Base-by-base conservation (phyloP, 495 filamentous ascomycete genomes). In the Platismatia glauca region DNA sequence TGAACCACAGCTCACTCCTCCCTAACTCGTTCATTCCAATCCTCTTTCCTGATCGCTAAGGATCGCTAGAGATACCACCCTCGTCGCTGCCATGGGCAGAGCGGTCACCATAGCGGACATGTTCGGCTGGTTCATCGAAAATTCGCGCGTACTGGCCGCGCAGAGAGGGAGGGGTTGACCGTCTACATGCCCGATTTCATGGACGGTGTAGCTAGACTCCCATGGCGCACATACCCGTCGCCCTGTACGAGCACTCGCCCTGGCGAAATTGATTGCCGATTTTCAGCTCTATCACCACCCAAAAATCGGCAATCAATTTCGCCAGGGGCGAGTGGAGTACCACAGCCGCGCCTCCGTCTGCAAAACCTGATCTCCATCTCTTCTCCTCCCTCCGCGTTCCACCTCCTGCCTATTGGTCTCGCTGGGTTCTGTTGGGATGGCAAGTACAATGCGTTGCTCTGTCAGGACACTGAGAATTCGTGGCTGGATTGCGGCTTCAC, bases 361-460 rank as follows among this genome's bases (percentile, higher is more conserved):
- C 56, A 69, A 71, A 65, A 81, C 82, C 11, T 72, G 75, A 13
- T 69, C 15, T 33, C 65, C 12, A n/a, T n/a, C 86, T 84, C 69
- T 70, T 85, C 66, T 58, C 69, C 60, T 62, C 72, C 3, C 58
- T 84, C 1, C 78, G 82, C 61, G 64, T 55, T 67, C 61, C 52
- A 63, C 69, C 6, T 24, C 38, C 43, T 64, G 57, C 68, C 68
- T 60, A 66, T 86, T 53, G 79, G 77, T 35, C 74, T 73, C 1
- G 78, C 81, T 0, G 84, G 84, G 0, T 86, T 81, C 67, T 85
- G 83, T 69, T 86, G 81, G 83, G 84, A 84, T 39, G 84, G 82
- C 4, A 78, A 78, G 60, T 75, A 60, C 37, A 68, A 76, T 0
- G 63, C 80, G 7, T 62, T 72, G 22, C 72, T 84, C 8, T 73